Evolutionary conservation across 2,329 filamentous ascomycete species (phyloP).

Genomic region (Clarireedia homoeocarpa): DNA sequence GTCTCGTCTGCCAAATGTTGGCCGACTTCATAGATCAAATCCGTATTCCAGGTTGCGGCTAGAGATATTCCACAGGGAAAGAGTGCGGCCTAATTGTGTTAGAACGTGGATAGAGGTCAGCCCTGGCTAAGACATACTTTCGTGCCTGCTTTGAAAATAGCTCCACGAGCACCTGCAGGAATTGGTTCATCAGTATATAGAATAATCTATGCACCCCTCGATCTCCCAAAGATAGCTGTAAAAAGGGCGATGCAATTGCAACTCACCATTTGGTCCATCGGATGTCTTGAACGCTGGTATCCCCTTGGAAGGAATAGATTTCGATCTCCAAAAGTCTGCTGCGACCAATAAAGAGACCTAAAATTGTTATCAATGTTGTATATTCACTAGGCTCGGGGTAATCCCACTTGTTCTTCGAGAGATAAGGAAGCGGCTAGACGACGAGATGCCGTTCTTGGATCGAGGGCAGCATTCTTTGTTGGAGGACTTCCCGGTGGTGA

Average conservation of each 20-base stretch:
- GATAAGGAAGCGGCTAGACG: slow-evolving; percentile 24
- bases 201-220: background rate
- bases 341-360: slow-evolving; percentile 52
- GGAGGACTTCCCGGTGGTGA: slow-evolving; percentile 22
- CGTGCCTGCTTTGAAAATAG: slow-evolving; percentile 59
- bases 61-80: slow-evolving; percentile 75
- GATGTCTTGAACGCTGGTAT: slow-evolving; percentile 59
- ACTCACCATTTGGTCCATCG: slow-evolving; percentile 57
- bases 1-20: slow-evolving; percentile 63
- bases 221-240: background rate
- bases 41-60: slow-evolving; percentile 70
- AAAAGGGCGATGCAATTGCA: background rate
- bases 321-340: slow-evolving; percentile 64
- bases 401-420: slow-evolving; percentile 28
- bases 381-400: background rate
- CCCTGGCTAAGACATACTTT: slow-evolving; percentile 35
- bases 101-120: background rate
- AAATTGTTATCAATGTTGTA: slow-evolving; percentile 7
- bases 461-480: slow-evolving; percentile 14
- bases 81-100: slow-evolving; percentile 52
- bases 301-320: slow-evolving; percentile 51
- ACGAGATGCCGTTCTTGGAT: slow-evolving; percentile 19
- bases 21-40: slow-evolving; percentile 62
- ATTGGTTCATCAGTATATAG: background rate
- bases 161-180: slow-evolving; percentile 44